Evolutionary conservation across 768 basidiomycete genomes (phyloP).

Genomic region (Pleurotus cornucopiae): DNA sequence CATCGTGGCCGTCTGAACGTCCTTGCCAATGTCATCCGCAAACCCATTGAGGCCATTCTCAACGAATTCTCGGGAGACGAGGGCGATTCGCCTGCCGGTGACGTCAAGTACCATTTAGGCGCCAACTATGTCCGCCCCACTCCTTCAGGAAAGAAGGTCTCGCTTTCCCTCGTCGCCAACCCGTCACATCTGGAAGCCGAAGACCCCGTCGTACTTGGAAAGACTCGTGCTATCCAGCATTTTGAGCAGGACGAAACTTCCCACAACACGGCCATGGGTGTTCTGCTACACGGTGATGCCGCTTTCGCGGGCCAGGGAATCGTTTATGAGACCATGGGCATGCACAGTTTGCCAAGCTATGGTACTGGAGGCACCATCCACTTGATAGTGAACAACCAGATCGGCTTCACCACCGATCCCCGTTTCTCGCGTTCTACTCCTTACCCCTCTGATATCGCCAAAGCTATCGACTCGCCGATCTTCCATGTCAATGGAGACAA

Average conservation of each 20-base stretch:
- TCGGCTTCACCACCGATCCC: constrained; percentile 98
- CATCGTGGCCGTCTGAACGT: constrained; percentile 99
- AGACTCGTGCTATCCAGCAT: constrained; percentile 96
- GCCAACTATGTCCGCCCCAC: constrained; percentile 99
- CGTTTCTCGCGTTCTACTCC: constrained; percentile 96
- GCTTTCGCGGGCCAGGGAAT: constrained; percentile 98
- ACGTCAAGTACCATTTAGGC: constrained; percentile 99
- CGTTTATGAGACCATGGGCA: constrained; percentile 99
- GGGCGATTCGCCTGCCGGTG: constrained; percentile 77
- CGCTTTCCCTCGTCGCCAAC: constrained; percentile 96
- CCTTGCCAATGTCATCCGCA: constrained; percentile 96
- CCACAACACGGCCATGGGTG: constrained; percentile 87
- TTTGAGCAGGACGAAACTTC: constrained; percentile 81
- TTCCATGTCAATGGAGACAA: constrained; percentile 99
- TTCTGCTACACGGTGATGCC: constrained; percentile 95
- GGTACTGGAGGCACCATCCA: constrained; percentile 98
- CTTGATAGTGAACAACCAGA: constrained; percentile 98
- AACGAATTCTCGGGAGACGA: constrained; percentile 91
- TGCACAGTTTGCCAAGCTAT: constrained; percentile 92
- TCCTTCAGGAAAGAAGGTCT: constrained; percentile 96
- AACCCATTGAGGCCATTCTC: constrained; percentile 95
- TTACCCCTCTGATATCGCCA: constrained; percentile 97
- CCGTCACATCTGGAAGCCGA: constrained; percentile 97
- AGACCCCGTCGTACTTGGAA: constrained; percentile 97
- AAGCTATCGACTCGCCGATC: constrained; percentile 96